Conservation (phyloP, 768 basidiomycete genomes). For the Leccinellum rugosiceps region DNA sequence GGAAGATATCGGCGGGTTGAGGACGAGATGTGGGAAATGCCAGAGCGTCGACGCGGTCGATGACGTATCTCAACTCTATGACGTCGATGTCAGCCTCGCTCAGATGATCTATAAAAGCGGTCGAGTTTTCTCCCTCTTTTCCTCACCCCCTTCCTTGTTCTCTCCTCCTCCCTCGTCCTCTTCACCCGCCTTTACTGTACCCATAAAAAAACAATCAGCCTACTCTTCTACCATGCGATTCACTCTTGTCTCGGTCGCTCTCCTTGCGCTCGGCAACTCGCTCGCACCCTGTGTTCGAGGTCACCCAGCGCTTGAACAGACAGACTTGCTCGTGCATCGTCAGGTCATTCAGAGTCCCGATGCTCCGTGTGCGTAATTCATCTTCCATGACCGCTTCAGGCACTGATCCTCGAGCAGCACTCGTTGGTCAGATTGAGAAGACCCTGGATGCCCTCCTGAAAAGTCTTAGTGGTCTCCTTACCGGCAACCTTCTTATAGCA, state of each 20-base stretch:
- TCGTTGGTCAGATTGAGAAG: background rate
- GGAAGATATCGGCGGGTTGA: constrained; percentile 39
- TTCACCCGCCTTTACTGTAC: constrained; percentile 2
- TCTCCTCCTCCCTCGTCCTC: constrained; percentile 4
- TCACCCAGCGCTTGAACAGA: constrained; percentile 9
- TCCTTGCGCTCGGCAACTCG: constrained; percentile 18
- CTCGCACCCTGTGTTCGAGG: constrained; percentile 15
- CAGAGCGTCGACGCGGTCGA: constrained; percentile 35
- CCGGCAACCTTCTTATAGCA: background rate
- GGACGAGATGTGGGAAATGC: constrained; percentile 62
- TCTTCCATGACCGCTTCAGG: background rate
- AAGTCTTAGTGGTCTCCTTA: background rate
- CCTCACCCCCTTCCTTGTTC: constrained; percentile 13
- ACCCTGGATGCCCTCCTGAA: background rate
- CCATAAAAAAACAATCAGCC: constrained; percentile 17
- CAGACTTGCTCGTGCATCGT: constrained; percentile 5
- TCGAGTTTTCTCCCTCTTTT: background rate
- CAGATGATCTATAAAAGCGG: constrained; percentile 20
- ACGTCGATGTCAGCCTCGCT: constrained; percentile 1
- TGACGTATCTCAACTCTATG: constrained; percentile 11
- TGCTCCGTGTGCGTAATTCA: background rate
- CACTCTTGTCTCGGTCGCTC: constrained; percentile 14
- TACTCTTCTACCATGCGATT: constrained; percentile 25
- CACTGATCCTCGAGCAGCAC: constrained; percentile 5
- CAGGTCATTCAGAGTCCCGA: background rate